A percentile compares a stretch with the other conserved stretches of the same genome.
These are phyloP conservation scores for Vicia faba DNA, from an alignment of 306 rosid species.

Conservation along the genomic window DNA sequence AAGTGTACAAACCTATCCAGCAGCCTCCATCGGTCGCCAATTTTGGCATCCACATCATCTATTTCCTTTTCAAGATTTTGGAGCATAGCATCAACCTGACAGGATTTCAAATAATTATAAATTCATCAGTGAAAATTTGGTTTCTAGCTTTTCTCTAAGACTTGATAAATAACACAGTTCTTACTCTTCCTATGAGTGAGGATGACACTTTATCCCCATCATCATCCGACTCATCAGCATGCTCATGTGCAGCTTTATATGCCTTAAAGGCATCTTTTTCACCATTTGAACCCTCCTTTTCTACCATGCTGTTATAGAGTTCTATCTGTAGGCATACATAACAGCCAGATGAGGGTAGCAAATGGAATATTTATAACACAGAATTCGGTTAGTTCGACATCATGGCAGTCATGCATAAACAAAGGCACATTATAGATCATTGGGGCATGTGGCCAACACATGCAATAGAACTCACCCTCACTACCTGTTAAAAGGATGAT, in stretches of 20 bases:
- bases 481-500: not conserved
- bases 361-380: slow-evolving; percentile 20
- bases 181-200: slow-evolving; percentile 78
- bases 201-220: slow-evolving; percentile 74
- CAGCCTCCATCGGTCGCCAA: slow-evolving; percentile 81
- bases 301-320: slow-evolving; percentile 87
- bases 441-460: not conserved
- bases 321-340: slow-evolving; percentile 64
- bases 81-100: slow-evolving; percentile 91
- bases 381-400: slow-evolving; percentile 2
- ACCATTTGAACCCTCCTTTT: slow-evolving; percentile 67
- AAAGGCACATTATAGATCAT: slow-evolving; percentile 5
- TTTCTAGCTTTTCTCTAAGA: slow-evolving; percentile 9
- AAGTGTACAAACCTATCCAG: slow-evolving; percentile 72
- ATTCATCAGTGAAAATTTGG: slow-evolving; percentile 14
- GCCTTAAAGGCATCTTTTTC: slow-evolving; percentile 76
- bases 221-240: slow-evolving; percentile 48
- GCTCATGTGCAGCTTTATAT: slow-evolving; percentile 77
- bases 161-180: slow-evolving; percentile 27
- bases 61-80: slow-evolving; percentile 97
- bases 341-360: slow-evolving; percentile 30
- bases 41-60: slow-evolving; percentile 92
- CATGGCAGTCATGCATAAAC: not conserved
- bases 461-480: not conserved
- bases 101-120: slow-evolving; percentile 32